Evolutionary conservation across 331 rosid species (phyloP).

Genomic region (Pyrus hybrid): DNA sequence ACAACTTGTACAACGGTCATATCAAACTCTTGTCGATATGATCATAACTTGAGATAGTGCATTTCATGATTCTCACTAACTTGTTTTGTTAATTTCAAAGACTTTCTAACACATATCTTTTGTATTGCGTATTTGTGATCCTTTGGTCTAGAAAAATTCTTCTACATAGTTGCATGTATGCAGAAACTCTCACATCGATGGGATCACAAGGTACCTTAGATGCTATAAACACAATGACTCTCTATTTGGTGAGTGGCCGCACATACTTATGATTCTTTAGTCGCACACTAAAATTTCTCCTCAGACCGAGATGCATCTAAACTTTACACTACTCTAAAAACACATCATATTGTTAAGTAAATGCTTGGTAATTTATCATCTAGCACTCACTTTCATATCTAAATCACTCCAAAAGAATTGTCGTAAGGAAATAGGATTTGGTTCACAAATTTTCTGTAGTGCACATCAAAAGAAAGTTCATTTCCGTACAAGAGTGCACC

Average conservation of each 20-base stretch:
- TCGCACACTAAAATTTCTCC: not conserved
- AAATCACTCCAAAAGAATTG: not conserved
- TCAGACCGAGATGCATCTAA: not conserved
- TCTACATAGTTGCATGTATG: not conserved
- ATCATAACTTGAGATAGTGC: no score
- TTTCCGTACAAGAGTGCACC: no score
- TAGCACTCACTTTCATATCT: not conserved
- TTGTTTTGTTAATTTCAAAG: no score
- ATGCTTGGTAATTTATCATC: not conserved
- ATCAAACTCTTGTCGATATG: no score
- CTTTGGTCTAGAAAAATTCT: no score
- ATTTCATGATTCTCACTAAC: no score
- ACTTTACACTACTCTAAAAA: not conserved
- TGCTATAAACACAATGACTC: not conserved
- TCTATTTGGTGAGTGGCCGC: not conserved
- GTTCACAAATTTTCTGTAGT: no score
- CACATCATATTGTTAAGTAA: not conserved
- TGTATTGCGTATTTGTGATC: no score
- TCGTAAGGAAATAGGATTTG: not conserved
- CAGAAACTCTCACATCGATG: not conserved
- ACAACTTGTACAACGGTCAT: no score
- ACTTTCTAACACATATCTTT: no score
- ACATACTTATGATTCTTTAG: rapidly evolving
- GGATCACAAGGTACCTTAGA: not conserved
- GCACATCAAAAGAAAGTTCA: no score